Percentiles rank a stretch among this genome's conserved stretches.
Conservation (phyloP, 768 basidiomycete species). For the Termitomyces sp. region DNA sequence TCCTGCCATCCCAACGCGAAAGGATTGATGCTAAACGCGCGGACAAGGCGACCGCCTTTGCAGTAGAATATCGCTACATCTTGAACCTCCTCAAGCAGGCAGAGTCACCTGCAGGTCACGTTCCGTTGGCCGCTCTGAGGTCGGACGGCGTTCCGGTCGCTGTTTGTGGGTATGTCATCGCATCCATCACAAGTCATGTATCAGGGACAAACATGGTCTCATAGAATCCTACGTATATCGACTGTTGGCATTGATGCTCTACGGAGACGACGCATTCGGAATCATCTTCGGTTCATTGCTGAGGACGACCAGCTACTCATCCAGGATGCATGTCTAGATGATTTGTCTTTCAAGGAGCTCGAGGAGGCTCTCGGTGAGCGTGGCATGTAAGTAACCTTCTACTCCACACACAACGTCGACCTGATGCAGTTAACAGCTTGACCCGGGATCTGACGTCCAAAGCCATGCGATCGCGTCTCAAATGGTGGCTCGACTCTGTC, state of each 20-base stretch:
- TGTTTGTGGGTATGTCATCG: conserved; percentile 54
- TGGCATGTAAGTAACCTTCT: conserved; percentile 54
- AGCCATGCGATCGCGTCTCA: conserved; percentile 42
- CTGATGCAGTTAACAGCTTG: conserved; percentile 20
- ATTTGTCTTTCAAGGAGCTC: conserved; percentile 49
- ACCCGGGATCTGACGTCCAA: conserved; percentile 33
- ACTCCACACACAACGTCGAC: neutral
- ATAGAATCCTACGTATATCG: conserved; percentile 35
- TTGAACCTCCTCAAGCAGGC: conserved; percentile 29
- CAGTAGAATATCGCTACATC: conserved; percentile 27
- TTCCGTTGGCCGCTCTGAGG: conserved; percentile 25
- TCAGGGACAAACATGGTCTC: neutral
- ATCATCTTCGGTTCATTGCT: conserved; percentile 40
- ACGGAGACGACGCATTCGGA: conserved; percentile 36
- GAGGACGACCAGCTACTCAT: conserved; percentile 61
- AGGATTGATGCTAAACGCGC: conserved; percentile 54
- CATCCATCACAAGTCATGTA: neutral
- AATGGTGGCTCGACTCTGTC: conserved; percentile 60
- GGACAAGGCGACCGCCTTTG: conserved; percentile 38
- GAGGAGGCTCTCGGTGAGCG: conserved; percentile 68
- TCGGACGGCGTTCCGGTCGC: conserved; percentile 29
- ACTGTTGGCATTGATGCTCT: conserved; percentile 37
- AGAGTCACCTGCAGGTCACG: conserved; percentile 25
- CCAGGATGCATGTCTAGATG: conserved; percentile 36
- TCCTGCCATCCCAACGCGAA: conserved; percentile 71